phyloP scores from a whole-genome alignment of 2,329 filamentous ascomycete genomes.

The Lachnellula hyalina region DNA sequence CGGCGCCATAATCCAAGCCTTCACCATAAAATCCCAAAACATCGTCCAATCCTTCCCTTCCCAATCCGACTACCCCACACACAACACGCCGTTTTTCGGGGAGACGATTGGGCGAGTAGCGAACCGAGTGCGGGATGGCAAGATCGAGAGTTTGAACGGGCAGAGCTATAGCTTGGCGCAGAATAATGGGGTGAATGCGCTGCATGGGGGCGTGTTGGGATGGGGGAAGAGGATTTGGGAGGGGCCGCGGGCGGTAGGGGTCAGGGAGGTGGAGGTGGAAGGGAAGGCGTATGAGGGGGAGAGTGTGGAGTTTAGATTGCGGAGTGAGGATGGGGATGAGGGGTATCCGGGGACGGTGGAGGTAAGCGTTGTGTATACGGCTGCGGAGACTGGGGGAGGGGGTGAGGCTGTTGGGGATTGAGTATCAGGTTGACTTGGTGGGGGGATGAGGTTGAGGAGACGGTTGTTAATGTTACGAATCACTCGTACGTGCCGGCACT shows the following conservation, averaged over 20 bases:
- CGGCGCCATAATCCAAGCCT: conserved; percentile 75
- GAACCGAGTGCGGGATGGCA: conserved; percentile 72
- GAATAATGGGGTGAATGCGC: conserved; percentile 73
- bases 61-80: conserved; percentile 65
- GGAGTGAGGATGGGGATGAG: conserved; percentile 77
- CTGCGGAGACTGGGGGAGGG: conserved; percentile 53
- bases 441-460: conserved; percentile 67
- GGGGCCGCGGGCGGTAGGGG: conserved; percentile 60
- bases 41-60: conserved; percentile 84
- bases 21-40: conserved; percentile 72
- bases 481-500: conserved; percentile 60
- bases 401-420: conserved; percentile 71
- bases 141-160: conserved; percentile 67
- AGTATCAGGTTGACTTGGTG: conserved; percentile 82
- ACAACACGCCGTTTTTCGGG: conserved; percentile 80
- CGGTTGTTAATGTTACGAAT: conserved; percentile 88
- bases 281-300: conserved; percentile 60
- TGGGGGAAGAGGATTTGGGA: conserved; percentile 79
- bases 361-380: conserved; percentile 71
- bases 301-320: conserved; percentile 58
- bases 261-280: conserved; percentile 43
- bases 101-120: conserved; percentile 84
- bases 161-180: conserved; percentile 63
- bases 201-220: conserved; percentile 67
- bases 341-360: conserved; percentile 85